Evolutionary conservation across 2,329 filamentous ascomycete genomes (phyloP).

Genomic region (Westerdykella ornata): DNA sequence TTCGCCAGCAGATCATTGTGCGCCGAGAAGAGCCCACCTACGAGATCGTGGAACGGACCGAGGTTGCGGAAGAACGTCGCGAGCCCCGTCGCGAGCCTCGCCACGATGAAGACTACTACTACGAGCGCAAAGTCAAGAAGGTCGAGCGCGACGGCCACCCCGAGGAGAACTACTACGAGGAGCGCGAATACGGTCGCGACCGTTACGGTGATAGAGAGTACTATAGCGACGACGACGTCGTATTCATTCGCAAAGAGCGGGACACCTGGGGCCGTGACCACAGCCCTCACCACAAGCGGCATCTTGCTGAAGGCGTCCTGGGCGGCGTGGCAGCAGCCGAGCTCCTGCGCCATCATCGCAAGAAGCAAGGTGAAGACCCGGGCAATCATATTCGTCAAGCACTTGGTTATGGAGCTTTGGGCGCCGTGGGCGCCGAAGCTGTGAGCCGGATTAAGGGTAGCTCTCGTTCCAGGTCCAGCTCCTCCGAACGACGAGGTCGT

Average conservation of each 20-base stretch:
- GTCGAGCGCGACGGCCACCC: conserved; percentile 45
- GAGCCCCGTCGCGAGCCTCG: conserved; percentile 41
- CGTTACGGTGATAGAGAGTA: conserved; percentile 40
- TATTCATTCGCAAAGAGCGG: conserved; percentile 53
- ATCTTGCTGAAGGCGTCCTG: conserved; percentile 57
- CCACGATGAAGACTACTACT: conserved; percentile 56
- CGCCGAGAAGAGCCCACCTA: conserved; percentile 51
- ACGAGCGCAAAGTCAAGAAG: conserved; percentile 52
- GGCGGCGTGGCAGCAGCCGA: conserved; percentile 56
- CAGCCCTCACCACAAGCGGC: conserved; percentile 48
- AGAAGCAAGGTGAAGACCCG: conserved; percentile 49
- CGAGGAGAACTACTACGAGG: conserved; percentile 33
- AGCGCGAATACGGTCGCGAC: conserved; percentile 35
- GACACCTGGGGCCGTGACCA: conserved; percentile 35
- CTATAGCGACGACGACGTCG: conserved; percentile 57
- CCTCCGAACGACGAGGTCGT: conserved; percentile 21
- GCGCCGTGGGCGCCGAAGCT: conserved; percentile 55
- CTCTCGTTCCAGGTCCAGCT: conserved; percentile 42
- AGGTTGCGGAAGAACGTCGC: conserved; percentile 45
- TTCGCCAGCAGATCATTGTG: conserved; percentile 44
- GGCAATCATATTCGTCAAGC: conserved; percentile 48
- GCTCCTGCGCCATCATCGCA: conserved; percentile 52
- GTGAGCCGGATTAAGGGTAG: conserved; percentile 46
- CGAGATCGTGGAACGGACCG: conserved; percentile 54
- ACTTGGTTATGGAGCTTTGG: conserved; percentile 55